Conservation (phyloP, 1,284 basidiomycete species). For the Microbotryum saponariae region DNA sequence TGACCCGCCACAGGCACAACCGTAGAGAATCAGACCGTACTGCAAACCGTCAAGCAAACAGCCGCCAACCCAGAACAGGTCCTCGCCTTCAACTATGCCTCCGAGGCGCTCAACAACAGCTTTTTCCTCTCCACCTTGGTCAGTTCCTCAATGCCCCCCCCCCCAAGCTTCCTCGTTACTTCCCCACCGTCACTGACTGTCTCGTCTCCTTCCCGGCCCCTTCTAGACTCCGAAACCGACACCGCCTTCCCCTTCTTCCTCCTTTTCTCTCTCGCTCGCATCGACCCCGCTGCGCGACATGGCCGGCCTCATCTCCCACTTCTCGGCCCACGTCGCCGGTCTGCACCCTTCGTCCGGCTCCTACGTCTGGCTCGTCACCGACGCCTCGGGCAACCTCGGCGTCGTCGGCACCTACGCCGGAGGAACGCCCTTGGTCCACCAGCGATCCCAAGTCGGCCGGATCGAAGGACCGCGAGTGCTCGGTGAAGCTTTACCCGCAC, state of each 20-base stretch:
- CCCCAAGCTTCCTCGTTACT: background rate
- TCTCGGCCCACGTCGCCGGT: constrained; percentile 67
- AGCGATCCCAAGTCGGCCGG: constrained; percentile 37
- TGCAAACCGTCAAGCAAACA: constrained; percentile 66
- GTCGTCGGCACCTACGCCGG: constrained; percentile 79
- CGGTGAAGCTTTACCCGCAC: background rate
- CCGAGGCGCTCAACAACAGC: constrained; percentile 85
- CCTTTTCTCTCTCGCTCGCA: constrained; percentile 12
- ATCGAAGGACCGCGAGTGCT: background rate
- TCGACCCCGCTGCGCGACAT: constrained; percentile 50
- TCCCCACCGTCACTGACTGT: background rate
- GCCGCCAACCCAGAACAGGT: constrained; percentile 56
- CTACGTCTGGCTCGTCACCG: constrained; percentile 78
- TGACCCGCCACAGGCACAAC: constrained; percentile 51
- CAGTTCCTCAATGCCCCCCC: constrained; percentile 40
- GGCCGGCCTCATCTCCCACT: constrained; percentile 62
- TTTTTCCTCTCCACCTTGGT: constrained; percentile 86
- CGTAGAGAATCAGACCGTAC: constrained; percentile 55
- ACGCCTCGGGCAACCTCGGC: constrained; percentile 56
- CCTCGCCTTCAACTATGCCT: constrained; percentile 83
- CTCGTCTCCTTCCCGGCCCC: background rate
- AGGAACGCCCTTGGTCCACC: constrained; percentile 72
- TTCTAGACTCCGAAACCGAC: constrained; percentile 17
- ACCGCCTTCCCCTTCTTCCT: constrained; percentile 6
- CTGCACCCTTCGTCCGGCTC: constrained; percentile 64